phyloP scores from a whole-genome alignment of 2,329 filamentous ascomycete genomes.

The Parastagonospora nodorum region DNA sequence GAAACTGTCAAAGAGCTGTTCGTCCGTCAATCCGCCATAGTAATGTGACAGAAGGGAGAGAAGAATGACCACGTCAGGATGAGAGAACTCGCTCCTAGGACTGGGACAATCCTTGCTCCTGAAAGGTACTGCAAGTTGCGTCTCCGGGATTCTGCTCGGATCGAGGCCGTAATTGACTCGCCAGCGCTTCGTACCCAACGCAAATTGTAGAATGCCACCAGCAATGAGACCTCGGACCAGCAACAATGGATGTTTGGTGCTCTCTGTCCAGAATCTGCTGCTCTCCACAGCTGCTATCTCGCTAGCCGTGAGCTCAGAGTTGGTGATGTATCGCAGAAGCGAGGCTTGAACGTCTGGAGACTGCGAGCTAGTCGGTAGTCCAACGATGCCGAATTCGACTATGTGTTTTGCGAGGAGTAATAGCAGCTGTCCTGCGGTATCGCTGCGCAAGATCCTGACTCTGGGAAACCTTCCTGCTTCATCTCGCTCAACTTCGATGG shows the following conservation, averaged over 20 bases:
- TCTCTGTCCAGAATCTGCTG: conserved; percentile 45
- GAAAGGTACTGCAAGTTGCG: conserved; percentile 61
- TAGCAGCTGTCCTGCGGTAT: conserved; percentile 43
- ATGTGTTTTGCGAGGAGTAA: conserved; percentile 42
- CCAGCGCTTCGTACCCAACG: conserved; percentile 64
- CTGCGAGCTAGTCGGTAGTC: conserved; percentile 52
- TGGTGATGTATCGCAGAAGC: conserved; percentile 54
- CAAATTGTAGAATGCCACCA: conserved; percentile 59
- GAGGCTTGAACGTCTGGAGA: conserved; percentile 32
- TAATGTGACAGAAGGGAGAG: conserved; percentile 72
- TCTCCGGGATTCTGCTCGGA: conserved; percentile 56
- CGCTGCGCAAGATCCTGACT: conserved; percentile 53
- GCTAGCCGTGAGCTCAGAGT: conserved; percentile 27
- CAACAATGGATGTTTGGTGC: conserved; percentile 47
- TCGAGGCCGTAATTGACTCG: conserved; percentile 68
- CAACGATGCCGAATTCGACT: conserved; percentile 51
- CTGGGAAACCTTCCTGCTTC: conserved; percentile 52
- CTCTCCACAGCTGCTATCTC: conserved; percentile 35
- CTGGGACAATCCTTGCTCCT: conserved; percentile 68
- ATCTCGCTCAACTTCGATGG: conserved; percentile 50
- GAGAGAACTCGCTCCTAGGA: conserved; percentile 68
- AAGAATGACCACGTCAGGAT: conserved; percentile 69
- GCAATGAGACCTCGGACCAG: conserved; percentile 63
- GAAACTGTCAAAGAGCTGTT: conserved; percentile 57
- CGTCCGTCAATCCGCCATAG: conserved; percentile 61